A percentile compares a stretch with the other conserved stretches of the same genome.
Conservation (phyloP, 805 yeast species). For the Starmerella bacillaris region DNA sequence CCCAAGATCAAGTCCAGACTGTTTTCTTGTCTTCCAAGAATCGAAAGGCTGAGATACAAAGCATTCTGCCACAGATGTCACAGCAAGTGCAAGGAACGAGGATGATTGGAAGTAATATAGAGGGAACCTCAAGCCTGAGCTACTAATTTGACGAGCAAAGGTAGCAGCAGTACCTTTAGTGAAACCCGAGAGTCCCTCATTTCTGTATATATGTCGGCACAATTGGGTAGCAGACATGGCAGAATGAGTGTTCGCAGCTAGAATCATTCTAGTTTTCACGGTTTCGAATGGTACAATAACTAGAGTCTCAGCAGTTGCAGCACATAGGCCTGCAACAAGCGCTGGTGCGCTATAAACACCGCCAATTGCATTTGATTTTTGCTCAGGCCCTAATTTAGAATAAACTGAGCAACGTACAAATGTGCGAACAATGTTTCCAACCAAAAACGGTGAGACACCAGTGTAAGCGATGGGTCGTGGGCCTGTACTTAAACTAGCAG, state of each 20-base stretch:
- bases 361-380: no score
- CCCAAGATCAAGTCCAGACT: constrained; percentile 27
- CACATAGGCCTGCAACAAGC: constrained; percentile 61
- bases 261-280: constrained; percentile 61
- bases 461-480: constrained; percentile 3
- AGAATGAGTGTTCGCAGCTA: constrained; percentile 18
- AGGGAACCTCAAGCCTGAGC: constrained; percentile 69
- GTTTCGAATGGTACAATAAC: constrained; percentile 73
- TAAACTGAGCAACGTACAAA: background rate
- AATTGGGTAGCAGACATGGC: background rate
- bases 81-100: constrained; percentile 22
- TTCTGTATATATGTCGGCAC: background rate
- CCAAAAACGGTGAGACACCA: constrained; percentile 19
- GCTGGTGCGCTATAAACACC: constrained; percentile 25
- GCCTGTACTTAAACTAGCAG: no score
- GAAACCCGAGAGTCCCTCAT: background rate
- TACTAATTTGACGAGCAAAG: constrained; percentile 48
- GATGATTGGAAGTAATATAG: constrained; percentile 62
- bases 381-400: constrained; percentile 33
- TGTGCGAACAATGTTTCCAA: background rate
- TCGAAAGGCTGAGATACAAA: constrained; percentile 76
- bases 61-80: constrained; percentile 38
- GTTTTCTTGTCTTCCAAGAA: constrained; percentile 72
- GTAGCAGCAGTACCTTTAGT: background rate
- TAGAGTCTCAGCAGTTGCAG: constrained; percentile 67